Evolutionary conservation across 2,329 filamentous ascomycete species (phyloP).

Genomic region (Colletotrichum sp.): DNA sequence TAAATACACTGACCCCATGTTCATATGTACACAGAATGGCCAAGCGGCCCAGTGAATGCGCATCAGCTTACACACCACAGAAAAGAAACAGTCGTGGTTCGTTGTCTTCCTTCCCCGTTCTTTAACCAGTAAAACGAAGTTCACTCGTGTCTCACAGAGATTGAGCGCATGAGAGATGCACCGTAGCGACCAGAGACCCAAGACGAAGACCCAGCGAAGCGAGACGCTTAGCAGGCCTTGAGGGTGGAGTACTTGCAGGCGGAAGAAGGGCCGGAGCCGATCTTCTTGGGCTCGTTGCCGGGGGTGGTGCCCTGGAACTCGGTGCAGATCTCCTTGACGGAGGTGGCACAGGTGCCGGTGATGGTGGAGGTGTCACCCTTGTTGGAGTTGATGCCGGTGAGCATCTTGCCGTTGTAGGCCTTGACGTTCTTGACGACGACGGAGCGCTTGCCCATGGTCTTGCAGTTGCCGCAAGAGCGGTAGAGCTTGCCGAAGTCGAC

Average conservation of each 20-base stretch:
- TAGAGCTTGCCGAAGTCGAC: slow-evolving; percentile 23
- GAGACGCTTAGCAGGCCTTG: slow-evolving; percentile 21
- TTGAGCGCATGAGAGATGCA: background rate
- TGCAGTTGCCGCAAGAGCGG: slow-evolving; percentile 24
- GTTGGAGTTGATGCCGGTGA: slow-evolving; percentile 25
- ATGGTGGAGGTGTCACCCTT: slow-evolving; percentile 22
- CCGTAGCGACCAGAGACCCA: background rate
- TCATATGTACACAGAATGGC: slow-evolving; percentile 16
- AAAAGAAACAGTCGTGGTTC: background rate
- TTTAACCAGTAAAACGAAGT: slow-evolving; percentile 9
- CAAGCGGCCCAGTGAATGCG: slow-evolving; percentile 7
- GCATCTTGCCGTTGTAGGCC: slow-evolving; percentile 23
- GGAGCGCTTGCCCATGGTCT: slow-evolving; percentile 21
- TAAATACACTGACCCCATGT: slow-evolving; percentile 14
- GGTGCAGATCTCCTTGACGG: slow-evolving; percentile 23
- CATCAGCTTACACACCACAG: slow-evolving; percentile 20
- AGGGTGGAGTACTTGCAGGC: slow-evolving; percentile 17
- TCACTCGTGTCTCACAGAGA: slow-evolving; percentile 1
- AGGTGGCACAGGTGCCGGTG: slow-evolving; percentile 21
- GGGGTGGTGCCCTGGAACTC: slow-evolving; percentile 23
- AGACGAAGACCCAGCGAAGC: background rate
- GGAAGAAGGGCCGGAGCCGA: background rate
- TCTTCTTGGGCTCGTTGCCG: slow-evolving; percentile 23
- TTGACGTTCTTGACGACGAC: slow-evolving; percentile 24
- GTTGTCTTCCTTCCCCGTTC: background rate